Evolutionary conservation across 1,139 yeast genomes (phyloP), one percentile per base, ranked within the genome.

Genomic region (Williopsis jadinii): DNA sequence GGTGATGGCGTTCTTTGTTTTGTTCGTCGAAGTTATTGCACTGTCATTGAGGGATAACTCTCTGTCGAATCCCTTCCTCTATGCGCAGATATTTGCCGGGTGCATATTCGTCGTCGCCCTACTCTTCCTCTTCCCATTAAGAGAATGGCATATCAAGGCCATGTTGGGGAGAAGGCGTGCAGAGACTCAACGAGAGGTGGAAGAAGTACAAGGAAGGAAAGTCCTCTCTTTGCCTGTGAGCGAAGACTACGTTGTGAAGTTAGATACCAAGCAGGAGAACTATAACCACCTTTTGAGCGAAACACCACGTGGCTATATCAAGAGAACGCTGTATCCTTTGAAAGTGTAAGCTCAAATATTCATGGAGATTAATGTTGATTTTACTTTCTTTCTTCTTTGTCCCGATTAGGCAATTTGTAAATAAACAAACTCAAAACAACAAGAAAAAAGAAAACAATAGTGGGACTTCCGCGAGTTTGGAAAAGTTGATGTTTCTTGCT

Each of bases 71-170:
- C 85, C 84, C 1, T 81, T 68, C 49, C 55, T 77, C 10, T 70
- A 77, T 54, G 68, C 83, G 10, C 87, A 81, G 53, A 70, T 80
- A 1, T 77, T 79, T 51, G 73, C 77, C 10, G 85, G 84, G 2
- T 53, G 64, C 28, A 60, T 73, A 36, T 73, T 71, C 46, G 46
- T 72, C 12, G 64, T 60, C 9, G 67, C 72, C 8, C 12, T 45
- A 52, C 58, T 15, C 3, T 59, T 11, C 38, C 59, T 39, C 50
- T 64, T 30, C 36, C 60, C 67, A 3, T 52, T 70, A 13, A 60
- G 78, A 49, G 75, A 71, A 46, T 60, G 45, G 46, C 38, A 33
- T 8, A 35, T 42, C 27, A 28, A 40, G 10, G 14, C 26, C 11
- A 13, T 37, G 5, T 35, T 44, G 14, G 13, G 6, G 13, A 38